phyloP scores from a whole-genome alignment of 768 basidiomycete genomes.

The Lactarius psammicola region DNA sequence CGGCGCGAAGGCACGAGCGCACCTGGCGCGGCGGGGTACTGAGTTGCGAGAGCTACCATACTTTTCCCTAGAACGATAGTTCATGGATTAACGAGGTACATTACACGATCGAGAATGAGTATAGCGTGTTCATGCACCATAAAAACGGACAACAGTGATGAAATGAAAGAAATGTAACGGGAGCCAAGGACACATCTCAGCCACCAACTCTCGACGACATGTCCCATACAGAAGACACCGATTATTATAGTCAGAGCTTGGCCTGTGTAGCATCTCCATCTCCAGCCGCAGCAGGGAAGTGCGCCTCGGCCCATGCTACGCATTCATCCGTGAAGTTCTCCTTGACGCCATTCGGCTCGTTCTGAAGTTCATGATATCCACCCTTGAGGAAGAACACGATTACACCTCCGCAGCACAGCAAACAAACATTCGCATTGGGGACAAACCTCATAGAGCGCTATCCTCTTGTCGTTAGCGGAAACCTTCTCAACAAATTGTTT shows the following conservation, averaged over 20 bases:
- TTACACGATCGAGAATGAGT: conserved; percentile 3
- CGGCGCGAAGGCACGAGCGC: conserved; percentile 89
- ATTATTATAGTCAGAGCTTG: conserved; percentile 18
- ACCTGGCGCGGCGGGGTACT: conserved; percentile 93
- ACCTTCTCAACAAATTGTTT: conserved; percentile 54
- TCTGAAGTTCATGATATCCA: conserved; percentile 74
- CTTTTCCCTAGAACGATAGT: conserved; percentile 6
- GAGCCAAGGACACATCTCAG: neutral
- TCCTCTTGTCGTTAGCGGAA: conserved; percentile 51
- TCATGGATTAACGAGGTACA: neutral
- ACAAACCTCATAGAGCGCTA: conserved; percentile 42
- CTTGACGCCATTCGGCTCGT: conserved; percentile 68
- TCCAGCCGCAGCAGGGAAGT: neutral
- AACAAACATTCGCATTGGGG: neutral
- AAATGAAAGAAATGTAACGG: neutral
- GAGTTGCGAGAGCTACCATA: conserved; percentile 3
- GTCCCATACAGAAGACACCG: neutral
- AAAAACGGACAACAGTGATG: neutral
- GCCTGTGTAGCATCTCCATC: conserved; percentile 10
- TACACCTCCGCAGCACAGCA: neutral
- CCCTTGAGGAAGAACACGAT: conserved; percentile 41
- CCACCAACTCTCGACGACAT: neutral
- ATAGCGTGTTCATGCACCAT: neutral
- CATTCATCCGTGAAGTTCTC: conserved; percentile 57
- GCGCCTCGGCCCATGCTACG: conserved; percentile 44